These are phyloP conservation scores for Cymbidium sinense DNA, from an alignment of 106 monocot genomes.

Conservation along the genomic window DNA sequence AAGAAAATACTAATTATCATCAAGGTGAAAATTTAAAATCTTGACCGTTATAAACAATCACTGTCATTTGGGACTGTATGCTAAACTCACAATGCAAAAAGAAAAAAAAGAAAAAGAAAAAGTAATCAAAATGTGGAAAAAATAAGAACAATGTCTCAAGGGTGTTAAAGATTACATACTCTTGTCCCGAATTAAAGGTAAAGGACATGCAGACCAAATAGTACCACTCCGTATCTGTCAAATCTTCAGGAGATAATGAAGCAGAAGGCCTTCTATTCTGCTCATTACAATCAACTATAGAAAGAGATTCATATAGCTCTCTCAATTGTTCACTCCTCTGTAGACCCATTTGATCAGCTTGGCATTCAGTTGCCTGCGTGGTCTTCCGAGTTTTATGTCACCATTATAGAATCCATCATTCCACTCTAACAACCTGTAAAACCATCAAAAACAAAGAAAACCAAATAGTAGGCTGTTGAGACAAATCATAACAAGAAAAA, in stretches of 20 bases:
- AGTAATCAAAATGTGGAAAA: not conserved
- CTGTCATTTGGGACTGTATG: not conserved
- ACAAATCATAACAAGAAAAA: not conserved
- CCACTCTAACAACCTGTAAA: conserved; percentile 59
- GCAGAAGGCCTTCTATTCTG: conserved; percentile 51
- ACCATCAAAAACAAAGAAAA: conserved; percentile 2
- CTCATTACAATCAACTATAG: conserved; percentile 53
- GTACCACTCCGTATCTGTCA: conserved; percentile 81
- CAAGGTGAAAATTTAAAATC: not conserved
- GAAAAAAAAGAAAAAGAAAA: conserved; percentile 1
- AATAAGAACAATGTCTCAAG: not conserved
- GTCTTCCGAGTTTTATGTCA: conserved; percentile 87
- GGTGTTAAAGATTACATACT: conserved; percentile 28
- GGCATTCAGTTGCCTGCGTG: conserved; percentile 51
- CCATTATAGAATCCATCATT: conserved; percentile 82
- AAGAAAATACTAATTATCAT: not conserved
- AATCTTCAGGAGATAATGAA: conserved; percentile 85
- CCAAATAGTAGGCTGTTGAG: not conserved
- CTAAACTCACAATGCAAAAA: not conserved
- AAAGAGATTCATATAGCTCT: conserved; percentile 71
- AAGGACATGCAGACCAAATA: conserved; percentile 97
- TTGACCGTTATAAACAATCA: not conserved
- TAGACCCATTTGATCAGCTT: conserved; percentile 57
- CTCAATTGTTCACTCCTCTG: conserved; percentile 79
- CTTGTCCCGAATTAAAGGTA: conserved; percentile 59